These are phyloP conservation scores for Trichoderma virens DNA, from an alignment of 495 filamentous ascomycete species.

Conservation along the genomic window DNA sequence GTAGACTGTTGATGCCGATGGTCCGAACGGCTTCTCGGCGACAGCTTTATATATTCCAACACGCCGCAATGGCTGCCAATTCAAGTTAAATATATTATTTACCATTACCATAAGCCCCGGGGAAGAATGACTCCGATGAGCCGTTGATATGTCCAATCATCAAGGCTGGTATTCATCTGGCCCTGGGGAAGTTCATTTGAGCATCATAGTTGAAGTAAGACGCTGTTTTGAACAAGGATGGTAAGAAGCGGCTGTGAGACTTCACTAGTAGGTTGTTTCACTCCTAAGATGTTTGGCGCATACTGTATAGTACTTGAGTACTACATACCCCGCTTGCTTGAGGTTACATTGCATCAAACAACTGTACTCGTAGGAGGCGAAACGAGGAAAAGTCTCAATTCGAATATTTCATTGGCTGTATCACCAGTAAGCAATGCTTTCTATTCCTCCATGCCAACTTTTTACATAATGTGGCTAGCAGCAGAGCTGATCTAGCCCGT, in stretches of 20 bases:
- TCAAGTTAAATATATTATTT: background rate
- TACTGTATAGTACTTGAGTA: background rate
- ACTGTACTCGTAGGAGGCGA: background rate
- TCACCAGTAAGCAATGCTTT: background rate
- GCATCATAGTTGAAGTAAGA: background rate
- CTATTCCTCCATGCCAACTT: background rate
- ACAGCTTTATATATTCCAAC: background rate
- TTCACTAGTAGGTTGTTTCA: background rate
- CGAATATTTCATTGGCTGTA: background rate
- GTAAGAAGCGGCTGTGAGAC: background rate
- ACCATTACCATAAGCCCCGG: background rate
- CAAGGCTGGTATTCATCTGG: background rate
- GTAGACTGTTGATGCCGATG: background rate
- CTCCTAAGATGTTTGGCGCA: background rate
- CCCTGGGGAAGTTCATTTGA: background rate
- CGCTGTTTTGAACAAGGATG: background rate
- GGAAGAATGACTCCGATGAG: background rate
- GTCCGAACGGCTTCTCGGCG: background rate
- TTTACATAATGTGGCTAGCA: background rate
- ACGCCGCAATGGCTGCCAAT: background rate
- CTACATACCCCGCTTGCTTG: background rate
- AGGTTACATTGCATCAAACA: background rate
- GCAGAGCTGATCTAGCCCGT: too few relatives aligned
- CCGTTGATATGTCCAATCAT: background rate
- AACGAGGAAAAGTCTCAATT: background rate